Evolutionary conservation across 2,329 filamentous ascomycete genomes (phyloP).

Genomic region (Piedraia hortae): DNA sequence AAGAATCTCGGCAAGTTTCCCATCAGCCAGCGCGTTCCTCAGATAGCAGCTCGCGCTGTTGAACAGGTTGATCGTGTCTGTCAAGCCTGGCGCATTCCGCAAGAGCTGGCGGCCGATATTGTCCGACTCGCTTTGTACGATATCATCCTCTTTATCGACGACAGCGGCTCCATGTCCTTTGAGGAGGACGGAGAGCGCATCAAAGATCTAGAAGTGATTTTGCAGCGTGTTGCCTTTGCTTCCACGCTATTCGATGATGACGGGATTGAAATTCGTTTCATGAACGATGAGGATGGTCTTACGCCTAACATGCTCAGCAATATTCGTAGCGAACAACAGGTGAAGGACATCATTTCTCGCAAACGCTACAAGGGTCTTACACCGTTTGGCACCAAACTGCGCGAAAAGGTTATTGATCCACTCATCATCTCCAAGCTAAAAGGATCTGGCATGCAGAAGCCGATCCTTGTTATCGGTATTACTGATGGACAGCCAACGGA

Average conservation of each 20-base stretch:
- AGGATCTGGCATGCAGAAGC: slow-evolving; percentile 29
- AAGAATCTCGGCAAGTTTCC: slow-evolving; percentile 29
- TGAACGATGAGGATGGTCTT: slow-evolving; percentile 31
- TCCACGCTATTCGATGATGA: slow-evolving; percentile 42
- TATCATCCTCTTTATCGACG: slow-evolving; percentile 35
- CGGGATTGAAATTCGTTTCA: slow-evolving; percentile 39
- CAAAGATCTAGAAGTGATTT: slow-evolving; percentile 35
- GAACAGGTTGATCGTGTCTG: slow-evolving; percentile 26
- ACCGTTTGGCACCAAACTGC: slow-evolving; percentile 35
- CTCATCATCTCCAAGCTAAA: slow-evolving; percentile 28
- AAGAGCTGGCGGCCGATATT: slow-evolving; percentile 34
- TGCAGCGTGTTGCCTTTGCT: slow-evolving; percentile 34
- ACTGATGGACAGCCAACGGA: slow-evolving; percentile 40
- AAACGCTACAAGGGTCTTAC: slow-evolving; percentile 38
- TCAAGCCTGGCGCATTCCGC: slow-evolving; percentile 26
- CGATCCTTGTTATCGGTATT: slow-evolving; percentile 35
- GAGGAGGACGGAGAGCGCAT: slow-evolving; percentile 39
- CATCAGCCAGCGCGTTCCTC: slow-evolving; percentile 15
- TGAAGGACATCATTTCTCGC: slow-evolving; percentile 27
- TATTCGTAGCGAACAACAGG: slow-evolving; percentile 29
- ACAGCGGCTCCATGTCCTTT: slow-evolving; percentile 42
- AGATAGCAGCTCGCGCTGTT: slow-evolving; percentile 23
- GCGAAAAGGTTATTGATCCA: slow-evolving; percentile 34
- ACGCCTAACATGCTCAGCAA: slow-evolving; percentile 22
- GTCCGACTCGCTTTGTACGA: slow-evolving; percentile 35